phyloP scores from a whole-genome alignment of 306 rosid species.

The Casuarina glauca region DNA sequence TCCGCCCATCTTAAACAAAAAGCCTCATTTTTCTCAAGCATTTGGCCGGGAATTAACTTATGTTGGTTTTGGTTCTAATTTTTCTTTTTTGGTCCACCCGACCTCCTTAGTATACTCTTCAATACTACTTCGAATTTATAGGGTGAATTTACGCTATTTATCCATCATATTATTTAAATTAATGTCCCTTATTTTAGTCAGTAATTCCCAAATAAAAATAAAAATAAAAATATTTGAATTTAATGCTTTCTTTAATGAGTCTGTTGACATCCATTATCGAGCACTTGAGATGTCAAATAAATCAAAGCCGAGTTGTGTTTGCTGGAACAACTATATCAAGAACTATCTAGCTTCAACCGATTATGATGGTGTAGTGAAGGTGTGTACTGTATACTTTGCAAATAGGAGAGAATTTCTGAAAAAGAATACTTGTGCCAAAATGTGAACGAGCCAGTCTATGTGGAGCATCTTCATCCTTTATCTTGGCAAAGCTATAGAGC shows the following conservation, averaged over 20 bases:
- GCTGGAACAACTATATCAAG: conserved; percentile 93
- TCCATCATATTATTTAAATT: too few relatives aligned
- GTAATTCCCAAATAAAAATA: conserved; percentile 32
- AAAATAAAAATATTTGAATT: conserved; percentile 31
- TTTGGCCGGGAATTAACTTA: too few relatives aligned
- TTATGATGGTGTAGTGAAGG: conserved; percentile 89
- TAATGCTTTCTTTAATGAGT: conserved; percentile 1
- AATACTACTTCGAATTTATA: too few relatives aligned
- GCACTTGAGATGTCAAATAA: conserved; percentile 77
- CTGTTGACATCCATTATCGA: conserved; percentile 90
- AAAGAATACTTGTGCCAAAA: conserved; percentile 2
- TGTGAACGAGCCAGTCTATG: neutral
- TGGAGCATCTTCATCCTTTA: neutral
- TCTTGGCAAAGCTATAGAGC: neutral
- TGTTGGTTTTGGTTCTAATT: too few relatives aligned
- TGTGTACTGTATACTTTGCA: conserved; percentile 32
- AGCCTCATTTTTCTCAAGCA: too few relatives aligned
- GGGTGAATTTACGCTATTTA: too few relatives aligned
- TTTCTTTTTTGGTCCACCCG: too few relatives aligned
- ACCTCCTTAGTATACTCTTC: too few relatives aligned
- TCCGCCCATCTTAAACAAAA: too few relatives aligned
- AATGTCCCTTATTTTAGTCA: too few relatives aligned
- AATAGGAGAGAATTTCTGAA: neutral
- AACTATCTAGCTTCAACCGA: conserved; percentile 95
- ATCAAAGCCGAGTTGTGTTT: conserved; percentile 82